Evolutionary conservation across 2,329 filamentous ascomycete genomes (phyloP).

Genomic region (Penicillium sclerotigenum): DNA sequence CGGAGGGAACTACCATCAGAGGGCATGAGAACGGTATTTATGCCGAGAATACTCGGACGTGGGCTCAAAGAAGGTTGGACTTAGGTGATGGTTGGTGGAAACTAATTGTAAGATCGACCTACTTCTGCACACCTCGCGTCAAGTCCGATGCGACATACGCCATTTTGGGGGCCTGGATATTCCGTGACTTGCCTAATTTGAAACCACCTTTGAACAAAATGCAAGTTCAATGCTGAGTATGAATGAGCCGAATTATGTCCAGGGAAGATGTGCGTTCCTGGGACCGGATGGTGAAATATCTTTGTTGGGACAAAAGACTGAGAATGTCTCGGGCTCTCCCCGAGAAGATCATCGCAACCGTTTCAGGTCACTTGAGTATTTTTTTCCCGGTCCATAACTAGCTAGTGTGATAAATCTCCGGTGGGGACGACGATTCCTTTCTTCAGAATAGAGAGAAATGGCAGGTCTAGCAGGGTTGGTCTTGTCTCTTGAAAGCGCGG

Average conservation of each 20-base stretch:
- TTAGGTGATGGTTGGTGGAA: too few relatives aligned
- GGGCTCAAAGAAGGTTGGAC: too few relatives aligned
- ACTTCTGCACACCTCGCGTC: neutral
- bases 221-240: neutral
- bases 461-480: neutral
- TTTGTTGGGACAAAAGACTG: too few relatives aligned
- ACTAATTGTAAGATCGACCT: too few relatives aligned
- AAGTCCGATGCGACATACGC: neutral
- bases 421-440: neutral
- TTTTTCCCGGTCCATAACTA: neutral
- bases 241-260: neutral
- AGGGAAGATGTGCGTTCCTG: neutral
- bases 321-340: too few relatives aligned
- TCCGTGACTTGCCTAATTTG: too few relatives aligned
- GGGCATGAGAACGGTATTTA: too few relatives aligned
- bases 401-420: neutral
- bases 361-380: neutral
- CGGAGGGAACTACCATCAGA: too few relatives aligned
- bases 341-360: neutral
- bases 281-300: neutral
- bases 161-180: too few relatives aligned
- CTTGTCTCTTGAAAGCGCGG: neutral
- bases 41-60: too few relatives aligned
- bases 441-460: too few relatives aligned
- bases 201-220: neutral